These are phyloP conservation scores for Piloderma croceum DNA, from an alignment of 768 basidiomycete species.

Conservation along the genomic window DNA sequence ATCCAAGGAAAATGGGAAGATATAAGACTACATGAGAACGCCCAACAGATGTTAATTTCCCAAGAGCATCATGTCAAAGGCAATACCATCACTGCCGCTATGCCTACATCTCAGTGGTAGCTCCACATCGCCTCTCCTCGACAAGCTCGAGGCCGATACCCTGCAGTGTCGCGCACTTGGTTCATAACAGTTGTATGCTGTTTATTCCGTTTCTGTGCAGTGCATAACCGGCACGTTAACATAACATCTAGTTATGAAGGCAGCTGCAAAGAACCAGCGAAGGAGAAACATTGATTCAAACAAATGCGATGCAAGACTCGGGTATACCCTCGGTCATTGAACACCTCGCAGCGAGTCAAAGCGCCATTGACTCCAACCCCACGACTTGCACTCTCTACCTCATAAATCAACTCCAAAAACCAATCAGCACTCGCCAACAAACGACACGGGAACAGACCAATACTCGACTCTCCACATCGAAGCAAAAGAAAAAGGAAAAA, in stretches of 20 bases:
- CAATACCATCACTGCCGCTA: constrained; percentile 15
- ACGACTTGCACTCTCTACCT: no score
- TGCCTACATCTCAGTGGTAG: constrained; percentile 22
- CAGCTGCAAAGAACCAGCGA: not conserved
- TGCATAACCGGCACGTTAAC: no score
- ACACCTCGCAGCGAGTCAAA: no score
- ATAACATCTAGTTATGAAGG: constrained; percentile 4
- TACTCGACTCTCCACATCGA: no score
- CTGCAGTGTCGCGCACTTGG: constrained; percentile 43
- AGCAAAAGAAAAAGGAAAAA: constrained; percentile 5
- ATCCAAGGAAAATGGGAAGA: not conserved
- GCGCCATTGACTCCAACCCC: no score
- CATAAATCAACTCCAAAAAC: no score
- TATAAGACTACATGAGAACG: constrained; percentile 35
- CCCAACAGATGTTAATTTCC: constrained; percentile 53
- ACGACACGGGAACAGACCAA: no score
- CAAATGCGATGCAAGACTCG: not conserved
- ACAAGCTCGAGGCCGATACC: constrained; percentile 51
- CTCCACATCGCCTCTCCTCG: constrained; percentile 39
- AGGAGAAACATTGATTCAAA: constrained; percentile 1
- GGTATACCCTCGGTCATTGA: no score
- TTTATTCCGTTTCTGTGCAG: constrained; percentile 43
- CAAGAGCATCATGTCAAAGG: constrained; percentile 28
- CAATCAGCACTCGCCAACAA: no score
- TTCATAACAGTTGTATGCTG: constrained; percentile 37